Base-by-base conservation (phyloP, 2,329 filamentous ascomycete genomes). In the Didymella segeticola region DNA sequence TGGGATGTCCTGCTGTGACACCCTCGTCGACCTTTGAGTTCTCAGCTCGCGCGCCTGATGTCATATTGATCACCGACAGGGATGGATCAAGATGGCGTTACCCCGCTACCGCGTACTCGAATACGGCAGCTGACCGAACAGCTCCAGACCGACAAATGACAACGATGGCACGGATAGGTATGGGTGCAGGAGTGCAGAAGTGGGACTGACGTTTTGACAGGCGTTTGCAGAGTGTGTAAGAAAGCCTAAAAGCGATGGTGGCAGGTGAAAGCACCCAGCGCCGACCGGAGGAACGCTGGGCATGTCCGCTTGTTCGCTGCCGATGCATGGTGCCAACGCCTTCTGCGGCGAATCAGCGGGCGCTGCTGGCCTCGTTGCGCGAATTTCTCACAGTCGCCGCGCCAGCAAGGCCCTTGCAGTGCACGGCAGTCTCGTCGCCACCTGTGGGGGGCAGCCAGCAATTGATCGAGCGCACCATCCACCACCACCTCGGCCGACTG, bases 401-500 rank as follows among this genome's bases (percentile, higher is more conserved):
- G 31, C 47, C 47, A 45, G 25, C 33, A 46, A 43, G 43, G 42
- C 14, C 37, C 22, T 25, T 39, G 23, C 37, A 17, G 42, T 14
- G 38, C 33, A 46, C 36, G 47, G 43, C 19, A 36, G 33, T 36
- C 33, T 36, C 17, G 33, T 36, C 33, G 33, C 34, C 34, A 37
- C 34, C 37, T 45, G 42, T 51, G 29, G 38, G 26, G 43, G 30
- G 26, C 26, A 2, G 22, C 23, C 26, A 47, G 39, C 53, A 12
- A 23, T 19, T 37, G 27, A 12, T 12, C 23, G 34, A 22, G 34
- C 34, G 22, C 19, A 23, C 34, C 20, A n/a, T n/a, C n/a, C n/a
- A n/a, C n/a, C 34, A 23, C 11, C 34, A n/a, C 20, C 33, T 60
- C 61, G 60, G 60, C 60, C 58, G 53, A 53, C 52, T 25, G 19